Evolutionary conservation across 306 rosid genomes (phyloP).

Genomic region (Astragalus membranaceus): DNA sequence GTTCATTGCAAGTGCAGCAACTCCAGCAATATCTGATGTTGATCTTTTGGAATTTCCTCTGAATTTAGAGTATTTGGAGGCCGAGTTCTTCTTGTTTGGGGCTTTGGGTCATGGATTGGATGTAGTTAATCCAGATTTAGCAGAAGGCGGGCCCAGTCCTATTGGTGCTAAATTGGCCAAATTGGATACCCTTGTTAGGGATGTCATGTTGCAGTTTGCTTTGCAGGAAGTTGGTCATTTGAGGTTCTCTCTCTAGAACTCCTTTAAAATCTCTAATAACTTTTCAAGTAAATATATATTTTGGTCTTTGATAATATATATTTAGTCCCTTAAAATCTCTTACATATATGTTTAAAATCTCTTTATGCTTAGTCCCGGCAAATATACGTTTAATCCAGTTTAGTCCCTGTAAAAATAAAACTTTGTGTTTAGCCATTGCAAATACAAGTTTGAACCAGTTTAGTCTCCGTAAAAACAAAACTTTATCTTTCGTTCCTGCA

Average conservation of each 20-base stretch:
- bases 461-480: too few relatives aligned
- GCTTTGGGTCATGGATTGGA: slow-evolving; percentile 58
- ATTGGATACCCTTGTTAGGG: slow-evolving; percentile 20
- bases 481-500: too few relatives aligned
- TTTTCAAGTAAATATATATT: too few relatives aligned
- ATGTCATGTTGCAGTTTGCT: slow-evolving; percentile 49
- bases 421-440: too few relatives aligned
- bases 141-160: slow-evolving; percentile 58
- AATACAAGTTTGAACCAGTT: too few relatives aligned
- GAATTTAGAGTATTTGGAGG: slow-evolving; percentile 61
- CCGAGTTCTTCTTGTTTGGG: slow-evolving; percentile 63
- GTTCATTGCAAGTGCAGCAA: background rate
- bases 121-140: slow-evolving; percentile 35
- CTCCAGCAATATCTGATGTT: slow-evolving; percentile 12
- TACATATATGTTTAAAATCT: too few relatives aligned
- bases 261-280: background rate
- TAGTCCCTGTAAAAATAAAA: too few relatives aligned
- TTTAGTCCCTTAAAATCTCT: too few relatives aligned
- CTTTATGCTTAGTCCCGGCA: too few relatives aligned
- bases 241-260: slow-evolving; percentile 27
- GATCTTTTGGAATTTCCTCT: slow-evolving; percentile 18
- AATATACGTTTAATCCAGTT: too few relatives aligned
- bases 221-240: slow-evolving; percentile 76
- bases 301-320: too few relatives aligned
- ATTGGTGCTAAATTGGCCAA: slow-evolving; percentile 51